Base-by-base conservation (phyloP, 2,329 filamentous ascomycete genomes). In the Capronia americana region DNA sequence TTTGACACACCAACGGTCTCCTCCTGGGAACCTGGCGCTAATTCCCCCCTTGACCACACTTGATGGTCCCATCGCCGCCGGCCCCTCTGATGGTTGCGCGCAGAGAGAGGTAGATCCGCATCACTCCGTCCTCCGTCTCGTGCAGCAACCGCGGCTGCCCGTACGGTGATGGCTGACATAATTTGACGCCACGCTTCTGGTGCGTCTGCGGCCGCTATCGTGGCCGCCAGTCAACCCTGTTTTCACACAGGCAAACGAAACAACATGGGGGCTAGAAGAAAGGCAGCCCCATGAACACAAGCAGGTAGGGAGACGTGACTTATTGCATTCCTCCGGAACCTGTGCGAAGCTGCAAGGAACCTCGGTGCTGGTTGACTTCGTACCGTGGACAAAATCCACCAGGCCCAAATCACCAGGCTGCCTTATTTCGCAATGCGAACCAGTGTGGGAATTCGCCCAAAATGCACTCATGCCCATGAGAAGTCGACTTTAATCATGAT, bases 401-500 rank as follows among this genome's bases (percentile, higher is more conserved):
- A 53, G 38, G 59, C 64, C 63, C 38, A 69, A 67, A 64, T 69
- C 68, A 65, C 68, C 63, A 38, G 38, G 64, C 48, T 63, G 67
- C 67, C 67, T 69, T 60, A 28, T 67, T 54, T 57, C 51, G 38
- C 61, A 61, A 65, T 67, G 65, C 68, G 65, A 59, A 67, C 65
- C 65, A 66, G 48, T 12, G 56, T 46, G 34, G 44, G 23, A 44
- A 30, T 55, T 58, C 44, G 58, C 64, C 64, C 24, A 59, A 51
- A 38, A 61, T 64, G 38, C 54, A 48, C 58, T 64, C 59, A 61
- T 50, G 30, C 57, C 26, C 34, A n/a, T 61, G 59, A 61, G 44
- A 62, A 51, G 60, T 61, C 65, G 41, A 38, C 46, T 20, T 50
- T 24, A 46, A 51, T 26, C 57, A 55, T 60, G 57, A 56, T 57